Conservation (phyloP, 2,329 filamentous ascomycete species). For the Sporothrix sp. region DNA sequence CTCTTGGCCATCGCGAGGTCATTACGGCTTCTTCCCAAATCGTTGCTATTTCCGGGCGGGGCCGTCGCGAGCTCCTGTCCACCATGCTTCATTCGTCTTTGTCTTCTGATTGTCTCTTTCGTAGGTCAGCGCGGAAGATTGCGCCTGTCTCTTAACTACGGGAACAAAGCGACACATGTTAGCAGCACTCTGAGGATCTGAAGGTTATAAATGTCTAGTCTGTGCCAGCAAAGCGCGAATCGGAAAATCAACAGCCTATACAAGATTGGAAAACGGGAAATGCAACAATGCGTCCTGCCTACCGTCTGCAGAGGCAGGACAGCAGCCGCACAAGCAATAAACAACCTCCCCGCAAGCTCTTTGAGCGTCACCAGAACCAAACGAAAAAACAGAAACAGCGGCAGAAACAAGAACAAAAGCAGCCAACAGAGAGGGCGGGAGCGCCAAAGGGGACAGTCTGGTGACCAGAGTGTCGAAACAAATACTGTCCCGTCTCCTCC, state of each 20-base stretch:
- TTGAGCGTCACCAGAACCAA: not conserved
- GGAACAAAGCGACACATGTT: too few relatives aligned
- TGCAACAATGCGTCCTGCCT: not conserved
- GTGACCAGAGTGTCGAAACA: too few relatives aligned
- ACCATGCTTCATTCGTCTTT: not conserved
- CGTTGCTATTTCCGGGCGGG: conserved; percentile 1
- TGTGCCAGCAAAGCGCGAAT: conserved; percentile 9
- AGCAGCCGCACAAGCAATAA: not conserved
- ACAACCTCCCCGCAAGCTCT: too few relatives aligned
- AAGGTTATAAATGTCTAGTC: conserved; percentile 11
- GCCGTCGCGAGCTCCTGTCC: not conserved
- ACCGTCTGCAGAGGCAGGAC: not conserved
- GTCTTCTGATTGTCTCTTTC: not conserved
- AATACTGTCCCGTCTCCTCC: too few relatives aligned
- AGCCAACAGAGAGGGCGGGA: not conserved
- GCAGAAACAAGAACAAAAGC: not conserved
- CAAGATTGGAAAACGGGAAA: conserved; percentile 4
- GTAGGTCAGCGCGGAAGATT: too few relatives aligned
- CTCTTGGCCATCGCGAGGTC: not conserved
- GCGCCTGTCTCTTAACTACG: too few relatives aligned
- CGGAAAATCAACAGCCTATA: conserved; percentile 8
- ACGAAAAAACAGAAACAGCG: not conserved
- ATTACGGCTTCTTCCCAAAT: not conserved
- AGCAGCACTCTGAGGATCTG: too few relatives aligned
- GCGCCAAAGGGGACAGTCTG: too few relatives aligned